A percentile compares a stretch with the other conserved stretches of the same genome.
phyloP scores from a whole-genome alignment of 1,284 basidiomycete species.

The Golubevia pallescens region DNA sequence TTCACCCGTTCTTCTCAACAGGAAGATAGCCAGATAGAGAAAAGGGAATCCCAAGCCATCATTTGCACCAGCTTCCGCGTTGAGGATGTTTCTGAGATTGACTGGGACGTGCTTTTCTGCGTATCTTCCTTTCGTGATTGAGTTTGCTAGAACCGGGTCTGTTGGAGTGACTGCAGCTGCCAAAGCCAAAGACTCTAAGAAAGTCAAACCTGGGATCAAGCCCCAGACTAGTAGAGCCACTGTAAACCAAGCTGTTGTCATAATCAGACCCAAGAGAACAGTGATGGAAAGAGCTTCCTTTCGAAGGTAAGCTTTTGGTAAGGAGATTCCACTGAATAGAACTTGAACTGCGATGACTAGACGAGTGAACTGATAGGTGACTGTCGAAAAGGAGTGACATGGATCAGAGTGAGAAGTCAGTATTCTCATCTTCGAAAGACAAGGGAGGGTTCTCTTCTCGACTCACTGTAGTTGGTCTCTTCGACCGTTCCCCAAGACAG shows the following conservation, averaged over 20 bases:
- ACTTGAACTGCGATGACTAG: conserved; percentile 60
- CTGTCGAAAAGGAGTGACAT: no score
- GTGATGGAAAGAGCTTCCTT: conserved; percentile 53
- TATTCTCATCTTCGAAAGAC: no score
- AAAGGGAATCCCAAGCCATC: conserved; percentile 63
- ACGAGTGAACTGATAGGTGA: conserved; percentile 65
- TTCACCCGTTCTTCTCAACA: conserved; percentile 35
- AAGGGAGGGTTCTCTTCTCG: no score
- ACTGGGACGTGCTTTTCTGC: conserved; percentile 66
- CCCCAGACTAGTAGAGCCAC: conserved; percentile 62
- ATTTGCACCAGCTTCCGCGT: conserved; percentile 66
- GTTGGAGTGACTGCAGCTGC: conserved; percentile 66
- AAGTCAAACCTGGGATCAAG: conserved; percentile 62
- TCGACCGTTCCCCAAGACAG: conserved; percentile 49
- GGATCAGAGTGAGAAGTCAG: no score
- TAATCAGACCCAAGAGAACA: conserved; percentile 63
- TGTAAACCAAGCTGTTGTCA: conserved; percentile 65
- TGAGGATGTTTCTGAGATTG: conserved; percentile 64
- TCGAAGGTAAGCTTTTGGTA: conserved; percentile 62
- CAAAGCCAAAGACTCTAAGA: conserved; percentile 64
- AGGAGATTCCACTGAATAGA: conserved; percentile 65
- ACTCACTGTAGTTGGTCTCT: conserved; percentile 36
- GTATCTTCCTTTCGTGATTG: conserved; percentile 64
- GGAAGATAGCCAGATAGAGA: conserved; percentile 63
- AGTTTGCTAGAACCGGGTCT: conserved; percentile 63